A percentile compares a stretch with the other conserved stretches of the same genome.
These are phyloP conservation scores for Citrullus colocynthis DNA, from an alignment of 306 rosid genomes.

Conservation along the genomic window DNA sequence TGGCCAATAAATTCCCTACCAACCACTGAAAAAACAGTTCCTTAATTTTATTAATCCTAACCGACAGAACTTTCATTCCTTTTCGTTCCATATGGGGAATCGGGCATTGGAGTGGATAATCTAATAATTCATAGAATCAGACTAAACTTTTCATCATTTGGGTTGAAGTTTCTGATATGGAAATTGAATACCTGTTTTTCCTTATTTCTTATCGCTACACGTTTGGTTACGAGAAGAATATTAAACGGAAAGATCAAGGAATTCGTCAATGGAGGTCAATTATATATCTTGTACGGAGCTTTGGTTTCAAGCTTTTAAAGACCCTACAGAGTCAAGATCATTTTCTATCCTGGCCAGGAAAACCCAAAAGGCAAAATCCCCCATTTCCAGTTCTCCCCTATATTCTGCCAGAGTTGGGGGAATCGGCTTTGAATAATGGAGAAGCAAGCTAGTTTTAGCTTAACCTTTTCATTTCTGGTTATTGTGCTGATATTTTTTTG, in stretches of 20 bases:
- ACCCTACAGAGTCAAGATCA: neutral
- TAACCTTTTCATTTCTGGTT: constrained; percentile 11
- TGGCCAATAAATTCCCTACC: neutral
- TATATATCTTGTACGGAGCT: neutral
- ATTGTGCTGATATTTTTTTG: constrained; percentile 2
- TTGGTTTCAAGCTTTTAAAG: neutral
- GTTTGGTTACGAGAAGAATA: neutral
- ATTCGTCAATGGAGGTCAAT: neutral
- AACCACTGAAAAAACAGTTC: neutral
- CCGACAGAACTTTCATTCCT: neutral
- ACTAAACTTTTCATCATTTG: neutral
- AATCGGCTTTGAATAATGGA: constrained; percentile 17
- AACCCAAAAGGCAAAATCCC: neutral
- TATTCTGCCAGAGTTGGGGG: neutral
- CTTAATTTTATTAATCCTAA: neutral
- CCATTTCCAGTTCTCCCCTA: neutral
- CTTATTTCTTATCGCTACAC: neutral
- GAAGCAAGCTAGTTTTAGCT: neutral
- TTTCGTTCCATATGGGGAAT: neutral
- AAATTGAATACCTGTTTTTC: neutral
- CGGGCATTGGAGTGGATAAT: neutral
- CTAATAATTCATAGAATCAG: neutral
- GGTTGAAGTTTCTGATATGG: neutral
- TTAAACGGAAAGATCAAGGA: neutral
- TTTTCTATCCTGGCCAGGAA: neutral